Evolutionary conservation across 164 flowering plant species (phyloP).

Genomic region (Stephania yunnanensis): DNA sequence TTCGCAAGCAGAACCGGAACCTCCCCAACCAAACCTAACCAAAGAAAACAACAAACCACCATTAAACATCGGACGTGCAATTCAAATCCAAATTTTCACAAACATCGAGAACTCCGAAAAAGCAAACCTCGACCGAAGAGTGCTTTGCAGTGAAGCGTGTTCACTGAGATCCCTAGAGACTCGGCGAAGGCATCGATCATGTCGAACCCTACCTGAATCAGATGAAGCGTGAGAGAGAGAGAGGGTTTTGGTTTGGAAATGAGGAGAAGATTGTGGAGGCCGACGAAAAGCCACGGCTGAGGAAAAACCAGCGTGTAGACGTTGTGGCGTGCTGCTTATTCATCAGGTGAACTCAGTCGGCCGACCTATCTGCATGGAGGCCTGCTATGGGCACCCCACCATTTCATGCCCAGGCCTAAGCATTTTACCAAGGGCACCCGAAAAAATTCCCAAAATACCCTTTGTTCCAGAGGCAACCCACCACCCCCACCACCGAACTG

Average conservation of each 20-base stretch:
- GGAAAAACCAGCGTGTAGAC: constrained; percentile 43
- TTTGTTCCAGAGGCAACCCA: too few species aligned
- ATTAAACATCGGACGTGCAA: background rate
- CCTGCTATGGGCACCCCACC: too few species aligned
- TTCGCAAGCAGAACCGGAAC: constrained; percentile 83
- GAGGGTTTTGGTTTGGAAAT: background rate
- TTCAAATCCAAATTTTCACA: background rate
- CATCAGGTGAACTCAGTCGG: too few species aligned
- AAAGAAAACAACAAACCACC: background rate
- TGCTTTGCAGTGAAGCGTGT: constrained; percentile 69
- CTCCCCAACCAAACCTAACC: constrained; percentile 58
- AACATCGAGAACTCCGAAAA: background rate
- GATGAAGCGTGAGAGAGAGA: background rate
- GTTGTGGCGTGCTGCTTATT: too few species aligned
- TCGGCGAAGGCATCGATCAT: constrained; percentile 83
- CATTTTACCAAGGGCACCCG: too few species aligned
- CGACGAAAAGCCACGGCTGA: constrained; percentile 89
- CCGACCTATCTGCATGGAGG: too few species aligned
- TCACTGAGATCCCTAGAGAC: constrained; percentile 59
- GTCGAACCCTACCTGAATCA: constrained; percentile 75
- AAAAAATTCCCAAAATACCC: too few species aligned
- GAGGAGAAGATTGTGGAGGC: constrained; percentile 19
- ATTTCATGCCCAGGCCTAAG: too few species aligned
- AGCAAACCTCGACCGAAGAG: constrained; percentile 71
- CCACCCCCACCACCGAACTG: too few species aligned